Percentiles rank a stretch among this genome's conserved stretches.
phyloP scores from a whole-genome alignment of 192 early-diverging fungal species.

The Phlyctochytrium bullatum region DNA sequence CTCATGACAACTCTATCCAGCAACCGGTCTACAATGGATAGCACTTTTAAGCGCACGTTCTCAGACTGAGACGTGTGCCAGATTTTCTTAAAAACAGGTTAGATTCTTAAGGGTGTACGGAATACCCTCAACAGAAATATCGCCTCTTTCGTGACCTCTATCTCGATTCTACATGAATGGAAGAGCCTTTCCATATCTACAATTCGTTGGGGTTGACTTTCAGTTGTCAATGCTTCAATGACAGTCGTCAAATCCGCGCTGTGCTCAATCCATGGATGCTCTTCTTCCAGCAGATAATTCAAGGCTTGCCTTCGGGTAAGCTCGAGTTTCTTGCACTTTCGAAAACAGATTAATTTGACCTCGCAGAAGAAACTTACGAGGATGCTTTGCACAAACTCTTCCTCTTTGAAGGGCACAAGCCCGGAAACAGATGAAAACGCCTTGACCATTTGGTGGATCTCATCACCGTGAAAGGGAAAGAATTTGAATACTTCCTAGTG shows the following conservation, averaged over 20 bases:
- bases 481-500: constrained; percentile 42
- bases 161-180: constrained; percentile 38
- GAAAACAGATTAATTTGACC: neutral
- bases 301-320: constrained; percentile 20
- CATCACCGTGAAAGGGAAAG: constrained; percentile 34
- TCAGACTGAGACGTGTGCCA: constrained; percentile 33
- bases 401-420: constrained; percentile 20
- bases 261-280: constrained; percentile 34
- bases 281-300: constrained; percentile 22
- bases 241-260: constrained; percentile 10
- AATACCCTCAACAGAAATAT: constrained; percentile 19
- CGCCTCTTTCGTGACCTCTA: constrained; percentile 34
- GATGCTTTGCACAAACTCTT: constrained; percentile 29
- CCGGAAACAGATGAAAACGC: constrained; percentile 15
- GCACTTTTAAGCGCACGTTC: constrained; percentile 19
- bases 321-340: constrained; percentile 29
- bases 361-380: constrained; percentile 17
- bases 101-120: neutral
- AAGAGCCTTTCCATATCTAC: constrained; percentile 38
- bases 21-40: constrained; percentile 33
- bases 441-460: constrained; percentile 22
- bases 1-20: constrained; percentile 30
- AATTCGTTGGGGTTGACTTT: constrained; percentile 15
- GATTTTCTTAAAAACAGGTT: constrained; percentile 10
- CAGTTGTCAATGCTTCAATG: constrained; percentile 25